Base-by-base conservation (phyloP, 1,284 basidiomycete genomes). In the Ustilago sp. region DNA sequence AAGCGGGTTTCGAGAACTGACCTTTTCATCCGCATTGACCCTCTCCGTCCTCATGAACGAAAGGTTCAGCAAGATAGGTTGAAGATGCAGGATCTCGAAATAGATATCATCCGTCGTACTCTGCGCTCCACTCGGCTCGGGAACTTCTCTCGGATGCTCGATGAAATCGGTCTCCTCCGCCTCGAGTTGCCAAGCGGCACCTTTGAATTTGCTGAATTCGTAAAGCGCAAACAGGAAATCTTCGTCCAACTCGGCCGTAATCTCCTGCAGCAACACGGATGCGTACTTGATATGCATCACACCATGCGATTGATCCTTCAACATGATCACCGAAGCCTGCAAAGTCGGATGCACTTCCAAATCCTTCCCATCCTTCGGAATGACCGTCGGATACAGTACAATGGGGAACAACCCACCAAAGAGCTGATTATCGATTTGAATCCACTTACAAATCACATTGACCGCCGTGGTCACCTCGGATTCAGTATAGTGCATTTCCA, bases 1-100 rank as follows among this genome's bases (percentile, higher is more conserved):
- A 76, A 99, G 88, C 0, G 97, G 97, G 83, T 98, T 99, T 34
- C 82, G 68, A 52, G 82, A 84, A 63, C 77, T 80, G 47, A 83
- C 80, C 57, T 77, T 77, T 80, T 96, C 93, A 83, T 95, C 94
- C 54, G 93, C 93, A 85, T 93, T 97, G 59, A 96, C 91, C 43
- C 94, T 89, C 80, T 98, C 95, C 0, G 95, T 97, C 13, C 95
- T 90, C 93, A 98, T 97, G 88, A 99, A 99, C 1, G 97, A 99
- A 17, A 99, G 87, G 4, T 94, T 92, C 9, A 99, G 89, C 75
- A 92, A 92, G 82, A 99, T 92, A 4, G 97, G 97, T 82, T 99
- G 97, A 53, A 99, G 88, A 80, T 98, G 95, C n/a, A 99, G 89
- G 13, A 95, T 91, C 87, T 99, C 96, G 84, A 99, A 98, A 88